Base-by-base conservation (phyloP, 176 grass and related monocot species). In the Triticum monococcum region DNA sequence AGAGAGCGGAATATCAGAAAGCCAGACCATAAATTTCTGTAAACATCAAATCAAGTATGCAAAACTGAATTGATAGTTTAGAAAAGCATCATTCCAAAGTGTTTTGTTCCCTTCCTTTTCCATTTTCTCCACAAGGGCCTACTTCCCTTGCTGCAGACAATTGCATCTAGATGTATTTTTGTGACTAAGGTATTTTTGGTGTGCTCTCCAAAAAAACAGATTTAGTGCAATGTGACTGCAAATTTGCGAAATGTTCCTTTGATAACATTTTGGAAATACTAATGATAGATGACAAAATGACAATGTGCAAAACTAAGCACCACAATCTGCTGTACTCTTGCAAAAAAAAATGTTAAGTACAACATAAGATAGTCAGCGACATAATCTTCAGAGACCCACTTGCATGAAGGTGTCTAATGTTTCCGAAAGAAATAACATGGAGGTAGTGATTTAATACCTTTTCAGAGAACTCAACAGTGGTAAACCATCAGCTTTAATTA, bases 31-130 rank as follows among this genome's bases (percentile, higher is more conserved):
- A 77, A n/a, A 62, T 18, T 79, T 84, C 22, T 10, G 20, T 81
- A 81, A 85, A 81, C 61, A 54, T 88, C 69, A 85, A 88, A 85
- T 91, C 50, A 68, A 65, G 40, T 23, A 85, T 66, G 18, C 24
- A 59, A 69, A 81, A 88, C 77, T 26, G 81, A 88, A 91, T 63
- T 71, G 48, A 77, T 88, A 61, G 63, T 77, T 88, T 77, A 66
- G 63, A 17, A 87, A 71, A 80, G 54, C 36, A 75, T 74, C 64
- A 80, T 37, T 69, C 69, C 36, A 88, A 85, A 88, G 61, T 84
- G 78, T 41, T 80, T 48, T 81, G 76, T 85, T 81, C 77, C 48
- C 28, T 35, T 17, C 48, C 46, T 32, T 87, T 81, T 87, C 11
- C 28, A 64, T 85, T 88, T 77, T 30, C 28, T 77, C 37, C 30